Evolutionary conservation across 1,284 basidiomycete genomes (phyloP), one percentile per base, ranked within the genome.

Genomic region (Chiua sp.): DNA sequence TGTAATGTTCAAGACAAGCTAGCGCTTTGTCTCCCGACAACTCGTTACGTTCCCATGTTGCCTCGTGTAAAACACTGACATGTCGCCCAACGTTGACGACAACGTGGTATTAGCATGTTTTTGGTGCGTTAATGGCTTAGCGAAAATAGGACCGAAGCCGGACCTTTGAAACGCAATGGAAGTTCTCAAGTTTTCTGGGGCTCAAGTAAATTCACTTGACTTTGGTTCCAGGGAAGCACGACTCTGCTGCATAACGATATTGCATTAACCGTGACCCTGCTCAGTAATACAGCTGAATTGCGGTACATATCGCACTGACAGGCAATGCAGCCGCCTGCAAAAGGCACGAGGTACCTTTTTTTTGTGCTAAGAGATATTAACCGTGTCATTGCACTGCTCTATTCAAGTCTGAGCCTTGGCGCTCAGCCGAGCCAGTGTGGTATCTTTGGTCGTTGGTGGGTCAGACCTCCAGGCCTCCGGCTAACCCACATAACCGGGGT

Each of bases 361-460:
- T 57, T 60, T 42, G 28, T 42, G 42, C 52, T 47, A 57, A 32
- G 53, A 48, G 59, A 57, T 55, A 22, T 44, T 35, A 47, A 51
- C 52, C 35, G 53, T 61, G 66, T 70, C 64, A 68, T 46, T 30
- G 62, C 73, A 72, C 58, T 49, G 70, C 64, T 68, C n/a, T 47
- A 57, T 54, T 48, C 57, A 51, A 28, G 57, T 39, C n/a, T n/a
- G n/a, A n/a, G n/a, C n/a, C n/a, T n/a, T n/a, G n/a, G n/a, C n/a
- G n/a, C 7, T 51, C 57, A 53, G 55, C 44, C 56, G 54, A 57
- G 58, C 12, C 39, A 23, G 39, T 56, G 61, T 62, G 59, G 52
- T 55, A 11, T 28, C 35, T 28, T 42, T 55, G 47, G 46, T 56
- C 46, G 26, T 30, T 22, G 26, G 50, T 23, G 55, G 49, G 59